phyloP scores from a whole-genome alignment of 257 asterid species.

The Ophiorrhiza pumila region DNA sequence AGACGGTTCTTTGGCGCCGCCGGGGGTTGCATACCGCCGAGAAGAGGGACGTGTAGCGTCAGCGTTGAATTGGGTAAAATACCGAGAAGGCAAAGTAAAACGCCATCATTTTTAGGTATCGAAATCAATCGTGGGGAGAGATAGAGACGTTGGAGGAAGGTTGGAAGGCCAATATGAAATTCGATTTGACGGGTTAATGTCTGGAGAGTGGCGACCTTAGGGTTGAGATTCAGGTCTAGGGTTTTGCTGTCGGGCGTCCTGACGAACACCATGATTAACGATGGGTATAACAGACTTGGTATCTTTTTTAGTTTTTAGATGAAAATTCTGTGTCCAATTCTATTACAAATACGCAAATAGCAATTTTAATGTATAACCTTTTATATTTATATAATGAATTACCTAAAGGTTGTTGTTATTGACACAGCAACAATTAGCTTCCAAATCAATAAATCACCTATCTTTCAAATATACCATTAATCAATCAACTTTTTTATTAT shows the following conservation, averaged over 20 bases:
- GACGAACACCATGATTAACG: constrained; percentile 54
- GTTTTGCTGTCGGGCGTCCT: constrained; percentile 50
- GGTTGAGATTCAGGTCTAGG: constrained; percentile 50
- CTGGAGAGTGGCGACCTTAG: constrained; percentile 41
- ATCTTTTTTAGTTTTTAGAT: too few relatives aligned
- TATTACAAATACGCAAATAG: too few relatives aligned
- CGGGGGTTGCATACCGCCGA: constrained; percentile 76
- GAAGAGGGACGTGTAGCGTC: constrained; percentile 48
- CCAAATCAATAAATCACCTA: too few relatives aligned
- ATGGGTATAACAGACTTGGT: too few relatives aligned
- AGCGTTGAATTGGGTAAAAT: constrained; percentile 52
- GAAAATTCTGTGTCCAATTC: too few relatives aligned
- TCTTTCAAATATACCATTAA: too few relatives aligned
- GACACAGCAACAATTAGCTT: too few relatives aligned
- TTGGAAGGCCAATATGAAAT: constrained; percentile 35
- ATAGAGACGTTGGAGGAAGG: constrained; percentile 54
- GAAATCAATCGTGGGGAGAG: constrained; percentile 47
- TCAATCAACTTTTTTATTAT: too few relatives aligned
- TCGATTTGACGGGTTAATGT: constrained; percentile 43
- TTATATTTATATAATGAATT: too few relatives aligned
- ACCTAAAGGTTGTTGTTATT: too few relatives aligned
- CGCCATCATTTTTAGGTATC: constrained; percentile 24
- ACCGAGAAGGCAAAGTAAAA: constrained; percentile 41
- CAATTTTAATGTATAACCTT: too few relatives aligned
- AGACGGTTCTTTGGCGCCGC: constrained; percentile 46